A percentile compares a stretch with the other conserved stretches of the same genome.
Conservation (phyloP, 768 basidiomycete species). For the Mycena haematopus region DNA sequence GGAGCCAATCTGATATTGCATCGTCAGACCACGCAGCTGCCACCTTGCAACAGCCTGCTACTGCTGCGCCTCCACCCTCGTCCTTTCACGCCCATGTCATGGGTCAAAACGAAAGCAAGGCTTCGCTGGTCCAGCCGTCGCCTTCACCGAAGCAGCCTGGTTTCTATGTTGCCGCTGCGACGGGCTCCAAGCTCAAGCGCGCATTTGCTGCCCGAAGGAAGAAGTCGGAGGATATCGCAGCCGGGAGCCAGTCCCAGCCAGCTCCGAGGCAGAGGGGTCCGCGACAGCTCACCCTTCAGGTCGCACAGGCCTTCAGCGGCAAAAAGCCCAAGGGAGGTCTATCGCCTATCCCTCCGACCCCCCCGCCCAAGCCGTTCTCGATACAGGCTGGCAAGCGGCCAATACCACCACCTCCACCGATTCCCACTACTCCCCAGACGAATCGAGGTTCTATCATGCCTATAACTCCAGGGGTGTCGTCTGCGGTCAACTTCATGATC, state of each 20-base stretch:
- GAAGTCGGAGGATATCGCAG: slow-evolving; percentile 56
- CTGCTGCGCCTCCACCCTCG: slow-evolving; percentile 32
- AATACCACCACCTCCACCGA: slow-evolving; percentile 34
- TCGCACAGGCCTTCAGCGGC: slow-evolving; percentile 54
- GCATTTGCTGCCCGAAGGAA: slow-evolving; percentile 63
- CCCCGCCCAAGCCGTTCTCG: slow-evolving; percentile 45
- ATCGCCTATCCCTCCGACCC: slow-evolving; percentile 43
- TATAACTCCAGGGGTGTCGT: slow-evolving; percentile 61
- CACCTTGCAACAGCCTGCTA: slow-evolving; percentile 30
- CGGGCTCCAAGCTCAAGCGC: slow-evolving; percentile 62
- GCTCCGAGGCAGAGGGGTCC: slow-evolving; percentile 38
- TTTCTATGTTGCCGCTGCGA: slow-evolving; percentile 46
- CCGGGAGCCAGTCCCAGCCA: slow-evolving; percentile 31
- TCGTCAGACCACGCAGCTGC: slow-evolving; percentile 33
- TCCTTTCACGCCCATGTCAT: slow-evolving; percentile 41
- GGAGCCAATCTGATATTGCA: slow-evolving; percentile 25
- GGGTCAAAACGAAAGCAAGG: slow-evolving; percentile 46
- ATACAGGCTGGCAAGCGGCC: slow-evolving; percentile 32
- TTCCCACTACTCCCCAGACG: slow-evolving; percentile 35
- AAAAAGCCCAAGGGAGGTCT: slow-evolving; percentile 38
- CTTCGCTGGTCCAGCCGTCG: slow-evolving; percentile 32
- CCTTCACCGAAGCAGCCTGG: slow-evolving; percentile 36
- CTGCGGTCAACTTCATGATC: slow-evolving; percentile 61
- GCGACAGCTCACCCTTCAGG: slow-evolving; percentile 48
- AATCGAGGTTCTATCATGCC: slow-evolving; percentile 60